These are phyloP conservation scores for Sanguinoderma infundibulare DNA, from an alignment of 1,284 basidiomycete genomes.

Conservation along the genomic window DNA sequence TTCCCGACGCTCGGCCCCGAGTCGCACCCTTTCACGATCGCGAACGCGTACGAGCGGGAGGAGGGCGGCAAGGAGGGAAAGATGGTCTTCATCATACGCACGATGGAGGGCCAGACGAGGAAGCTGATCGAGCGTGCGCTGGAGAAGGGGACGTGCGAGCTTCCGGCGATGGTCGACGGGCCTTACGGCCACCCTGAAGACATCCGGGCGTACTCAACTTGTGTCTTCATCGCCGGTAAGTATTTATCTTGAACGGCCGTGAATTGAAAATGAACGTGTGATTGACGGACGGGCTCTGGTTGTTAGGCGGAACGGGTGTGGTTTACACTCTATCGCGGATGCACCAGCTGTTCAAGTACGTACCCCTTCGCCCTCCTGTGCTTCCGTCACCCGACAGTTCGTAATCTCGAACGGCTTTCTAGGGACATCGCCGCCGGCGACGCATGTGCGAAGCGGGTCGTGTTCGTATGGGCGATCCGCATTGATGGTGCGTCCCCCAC, in stretches of 20 bases:
- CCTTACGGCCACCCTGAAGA: conserved; percentile 53
- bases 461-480: conserved; percentile 48
- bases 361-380: background rate
- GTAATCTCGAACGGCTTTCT: background rate
- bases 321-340: conserved; percentile 50
- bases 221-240: conserved; percentile 51
- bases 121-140: conserved; percentile 20
- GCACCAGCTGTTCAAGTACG: conserved; percentile 45
- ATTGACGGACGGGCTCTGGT: background rate
- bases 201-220: conserved; percentile 44
- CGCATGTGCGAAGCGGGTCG: conserved; percentile 36
- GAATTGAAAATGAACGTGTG: background rate
- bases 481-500: conserved; percentile 35
- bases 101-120: conserved; percentile 29
- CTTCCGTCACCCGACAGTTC: too few species aligned
- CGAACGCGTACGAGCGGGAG: conserved; percentile 38
- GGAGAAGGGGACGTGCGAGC: conserved; percentile 29
- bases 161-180: conserved; percentile 52
- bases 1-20: conserved; percentile 51
- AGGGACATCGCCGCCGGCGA: conserved; percentile 31
- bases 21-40: conserved; percentile 62
- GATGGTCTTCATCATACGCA: conserved; percentile 50
- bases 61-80: conserved; percentile 34
- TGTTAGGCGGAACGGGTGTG: conserved; percentile 49
- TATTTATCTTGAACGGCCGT: background rate